These are phyloP conservation scores for Fusarium oxysporum DNA, from an alignment of 2,329 filamentous ascomycete species.

Conservation along the genomic window DNA sequence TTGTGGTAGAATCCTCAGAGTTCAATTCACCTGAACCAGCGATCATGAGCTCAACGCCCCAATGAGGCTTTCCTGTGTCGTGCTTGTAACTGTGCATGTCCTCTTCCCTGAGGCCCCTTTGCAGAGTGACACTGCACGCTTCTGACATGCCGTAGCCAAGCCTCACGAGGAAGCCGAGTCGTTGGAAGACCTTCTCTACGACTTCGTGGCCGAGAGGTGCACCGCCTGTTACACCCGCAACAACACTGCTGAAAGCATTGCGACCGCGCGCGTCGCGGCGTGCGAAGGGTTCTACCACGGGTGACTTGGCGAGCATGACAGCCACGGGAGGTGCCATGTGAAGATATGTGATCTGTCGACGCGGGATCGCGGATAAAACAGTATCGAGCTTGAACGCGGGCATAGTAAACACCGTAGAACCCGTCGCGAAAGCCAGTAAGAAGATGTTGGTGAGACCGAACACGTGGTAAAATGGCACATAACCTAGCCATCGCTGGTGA, in stretches of 20 bases:
- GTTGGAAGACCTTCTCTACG: conserved; percentile 69
- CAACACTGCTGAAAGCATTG: conserved; percentile 70
- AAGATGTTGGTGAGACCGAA: conserved; percentile 69
- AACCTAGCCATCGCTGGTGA: conserved; percentile 64
- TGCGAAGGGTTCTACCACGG: conserved; percentile 71
- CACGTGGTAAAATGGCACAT: conserved; percentile 78
- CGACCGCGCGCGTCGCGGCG: conserved; percentile 54
- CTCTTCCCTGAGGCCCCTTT: conserved; percentile 64
- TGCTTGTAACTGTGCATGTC: conserved; percentile 63
- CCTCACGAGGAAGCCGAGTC: conserved; percentile 61
- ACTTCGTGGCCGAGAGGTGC: conserved; percentile 70
- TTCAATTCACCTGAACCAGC: conserved; percentile 62
- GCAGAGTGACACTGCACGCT: conserved; percentile 72
- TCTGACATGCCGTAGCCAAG: conserved; percentile 84
- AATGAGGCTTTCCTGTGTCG: conserved; percentile 74
- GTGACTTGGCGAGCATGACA: conserved; percentile 76
- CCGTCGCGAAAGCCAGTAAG: conserved; percentile 64
- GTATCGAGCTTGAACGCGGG: conserved; percentile 74
- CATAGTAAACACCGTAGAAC: conserved; percentile 75
- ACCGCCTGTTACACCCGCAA: conserved; percentile 68
- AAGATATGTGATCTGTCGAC: conserved; percentile 72
- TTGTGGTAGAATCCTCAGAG: conserved; percentile 47
- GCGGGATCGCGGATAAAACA: conserved; percentile 71
- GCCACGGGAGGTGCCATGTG: conserved; percentile 77
- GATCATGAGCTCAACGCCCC: conserved; percentile 72